phyloP scores from a whole-genome alignment of 768 basidiomycete genomes.

The Collybiopsis luxurians region DNA sequence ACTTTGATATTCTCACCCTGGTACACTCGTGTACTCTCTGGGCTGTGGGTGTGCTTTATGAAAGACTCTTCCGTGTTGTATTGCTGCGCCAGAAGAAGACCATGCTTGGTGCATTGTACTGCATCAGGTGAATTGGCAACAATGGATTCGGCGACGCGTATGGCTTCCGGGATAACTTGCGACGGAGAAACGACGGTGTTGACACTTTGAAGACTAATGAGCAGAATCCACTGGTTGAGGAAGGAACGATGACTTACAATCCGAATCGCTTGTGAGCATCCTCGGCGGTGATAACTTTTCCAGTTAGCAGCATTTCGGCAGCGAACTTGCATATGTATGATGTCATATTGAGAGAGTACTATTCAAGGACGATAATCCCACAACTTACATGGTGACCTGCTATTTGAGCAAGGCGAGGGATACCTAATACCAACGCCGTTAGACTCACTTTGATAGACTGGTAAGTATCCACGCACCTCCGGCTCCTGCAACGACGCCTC shows the following conservation, averaged over 20 bases:
- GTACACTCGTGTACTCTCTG: constrained; percentile 52
- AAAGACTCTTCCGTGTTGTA: constrained; percentile 53
- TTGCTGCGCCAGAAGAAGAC: constrained; percentile 53
- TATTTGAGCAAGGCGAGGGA: constrained; percentile 62
- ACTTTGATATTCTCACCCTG: constrained; percentile 71
- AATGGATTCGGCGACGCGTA: constrained; percentile 60
- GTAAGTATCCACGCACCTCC: constrained; percentile 48
- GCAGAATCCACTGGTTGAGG: constrained; percentile 3
- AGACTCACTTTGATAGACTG: background rate
- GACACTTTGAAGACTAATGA: constrained; percentile 28
- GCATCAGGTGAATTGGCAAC: constrained; percentile 72
- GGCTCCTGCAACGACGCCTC: constrained; percentile 70
- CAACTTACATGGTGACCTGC: constrained; percentile 73
- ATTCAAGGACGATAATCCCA: no score
- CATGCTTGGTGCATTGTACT: constrained; percentile 74
- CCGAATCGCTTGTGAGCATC: constrained; percentile 71
- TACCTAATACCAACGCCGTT: constrained; percentile 36
- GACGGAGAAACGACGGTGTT: constrained; percentile 62
- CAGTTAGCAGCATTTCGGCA: constrained; percentile 73
- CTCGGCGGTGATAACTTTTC: constrained; percentile 60
- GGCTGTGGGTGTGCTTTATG: constrained; percentile 39
- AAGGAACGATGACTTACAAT: constrained; percentile 50
- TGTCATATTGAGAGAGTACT: background rate
- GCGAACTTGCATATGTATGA: constrained; percentile 35
- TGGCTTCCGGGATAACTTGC: constrained; percentile 57